A percentile compares a stretch with the other conserved stretches of the same genome.
Conservation (phyloP, 495 filamentous ascomycete species). For the Hypomontagnella submonticulosa region DNA sequence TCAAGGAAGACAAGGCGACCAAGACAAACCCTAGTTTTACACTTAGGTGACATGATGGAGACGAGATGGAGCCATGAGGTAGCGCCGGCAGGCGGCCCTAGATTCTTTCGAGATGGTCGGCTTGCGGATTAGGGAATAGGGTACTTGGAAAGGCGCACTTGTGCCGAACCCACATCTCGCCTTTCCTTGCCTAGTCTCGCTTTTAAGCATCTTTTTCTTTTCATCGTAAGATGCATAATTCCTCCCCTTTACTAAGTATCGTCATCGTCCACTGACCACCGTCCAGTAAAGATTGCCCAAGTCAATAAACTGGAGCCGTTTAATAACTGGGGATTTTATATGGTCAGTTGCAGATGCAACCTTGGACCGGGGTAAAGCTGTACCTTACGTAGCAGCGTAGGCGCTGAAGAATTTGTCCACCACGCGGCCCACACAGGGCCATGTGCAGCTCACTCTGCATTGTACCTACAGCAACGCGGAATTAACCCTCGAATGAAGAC, state of each 20-base stretch:
- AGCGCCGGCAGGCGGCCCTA: slow-evolving; percentile 12
- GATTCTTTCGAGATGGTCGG: slow-evolving; percentile 21
- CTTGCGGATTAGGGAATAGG: slow-evolving; percentile 21
- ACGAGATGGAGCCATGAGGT: background rate
- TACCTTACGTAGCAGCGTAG: too few relatives aligned
- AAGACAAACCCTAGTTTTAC: background rate
- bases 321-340: slow-evolving; percentile 16
- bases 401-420: slow-evolving; percentile 20
- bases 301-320: slow-evolving; percentile 14
- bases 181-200: slow-evolving; percentile 4
- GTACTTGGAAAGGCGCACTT: slow-evolving; percentile 23
- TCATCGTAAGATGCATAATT: background rate
- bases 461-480: slow-evolving; percentile 24
- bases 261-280: background rate
- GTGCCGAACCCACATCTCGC: background rate
- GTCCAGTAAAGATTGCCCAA: slow-evolving; percentile 34
- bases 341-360: slow-evolving; percentile 16
- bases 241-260: slow-evolving; percentile 8
- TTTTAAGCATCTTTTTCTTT: slow-evolving; percentile 5
- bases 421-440: slow-evolving; percentile 8
- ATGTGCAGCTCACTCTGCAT: slow-evolving; percentile 18
- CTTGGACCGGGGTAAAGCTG: slow-evolving; percentile 9
- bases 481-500: background rate
- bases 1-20: slow-evolving; percentile 2
- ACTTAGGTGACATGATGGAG: background rate